Percentiles rank a stretch among this genome's conserved stretches.
Conservation (phyloP, 352 stramenopile species). For the Plasmopara muralis region DNA sequence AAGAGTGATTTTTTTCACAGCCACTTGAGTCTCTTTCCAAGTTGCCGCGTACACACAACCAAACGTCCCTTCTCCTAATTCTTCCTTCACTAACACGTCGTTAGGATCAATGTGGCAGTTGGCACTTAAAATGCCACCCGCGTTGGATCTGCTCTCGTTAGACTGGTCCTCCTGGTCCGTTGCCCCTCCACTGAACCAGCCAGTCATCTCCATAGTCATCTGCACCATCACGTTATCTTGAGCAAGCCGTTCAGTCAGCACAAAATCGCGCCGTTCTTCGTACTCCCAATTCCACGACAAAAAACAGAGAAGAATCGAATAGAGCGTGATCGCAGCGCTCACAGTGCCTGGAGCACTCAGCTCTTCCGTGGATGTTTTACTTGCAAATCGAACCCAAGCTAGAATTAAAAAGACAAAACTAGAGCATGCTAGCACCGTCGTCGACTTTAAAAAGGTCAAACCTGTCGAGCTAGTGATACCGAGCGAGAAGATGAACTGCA, state of each 20-base stretch:
- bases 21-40: conserved; percentile 78
- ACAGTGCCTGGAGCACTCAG: conserved; percentile 65
- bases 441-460: conserved; percentile 65
- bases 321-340: conserved; percentile 62
- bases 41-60: conserved; percentile 65
- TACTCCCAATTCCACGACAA: conserved; percentile 86
- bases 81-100: conserved; percentile 71
- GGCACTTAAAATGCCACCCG: conserved; percentile 56
- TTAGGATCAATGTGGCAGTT: conserved; percentile 83
- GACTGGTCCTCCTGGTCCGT: conserved; percentile 44
- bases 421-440: conserved; percentile 41
- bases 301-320: conserved; percentile 75
- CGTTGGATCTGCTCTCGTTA: conserved; percentile 28
- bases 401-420: conserved; percentile 75
- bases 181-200: conserved; percentile 78
- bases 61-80: conserved; percentile 72
- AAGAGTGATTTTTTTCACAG: conserved; percentile 81
- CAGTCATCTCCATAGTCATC: conserved; percentile 87
- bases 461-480: conserved; percentile 79
- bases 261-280: conserved; percentile 80
- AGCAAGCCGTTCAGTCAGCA: conserved; percentile 69
- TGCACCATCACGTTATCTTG: conserved; percentile 85
- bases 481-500: conserved; percentile 82
- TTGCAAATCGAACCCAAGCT: conserved; percentile 55
- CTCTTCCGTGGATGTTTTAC: conserved; percentile 19